Evolutionary conservation across 2,329 filamentous ascomycete species (phyloP), one percentile per base, ranked within the genome.

Genomic region (Sporothrix sp.): DNA sequence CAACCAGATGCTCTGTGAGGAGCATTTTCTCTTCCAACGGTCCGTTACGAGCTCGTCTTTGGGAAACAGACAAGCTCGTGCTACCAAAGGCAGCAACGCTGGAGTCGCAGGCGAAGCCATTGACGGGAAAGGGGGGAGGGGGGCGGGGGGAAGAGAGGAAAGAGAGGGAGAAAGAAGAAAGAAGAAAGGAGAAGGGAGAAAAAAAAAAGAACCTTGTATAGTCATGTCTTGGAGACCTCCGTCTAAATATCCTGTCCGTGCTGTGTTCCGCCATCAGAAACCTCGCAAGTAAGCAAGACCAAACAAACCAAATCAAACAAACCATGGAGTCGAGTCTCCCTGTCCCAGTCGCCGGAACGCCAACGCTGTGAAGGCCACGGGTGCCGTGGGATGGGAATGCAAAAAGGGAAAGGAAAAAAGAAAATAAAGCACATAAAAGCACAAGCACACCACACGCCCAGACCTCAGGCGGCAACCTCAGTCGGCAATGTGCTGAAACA

Each of bases 1-100:
- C 59, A 57, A 51, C 60, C 63, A 64, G 62, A 56, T 42, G 54
- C 16, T 14, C 23, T 5, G 18, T 25, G 39, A 43, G n/a, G 58
- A 58, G 54, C 55, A 32, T 57, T 64, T 71, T 58, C 70, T 85
- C 73, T 88, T 65, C 84, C 84, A 86, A 84, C 81, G 84, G 80
- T 87, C 84, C 84, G 84, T 87, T 87, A 84, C 83, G 82, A 74
- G 71, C 74, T 76, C 73, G 70, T 75, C 79, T 77, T 78, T 84
- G 74, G 71, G 76, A 64, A 51, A 75, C 72, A 81, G 78, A 74
- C 69, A 70, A 77, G 80, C 72, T 76, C 84, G 77, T 83, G 84
- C 83, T 77, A 74, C 75, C 78, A 58, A 74, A 77, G 80, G 79
- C 76, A 81, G 82, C 83, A 85, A 81, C 84, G 79, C 73, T 85